Conservation (phyloP, 345 rosid species). For the Murraya paniculata region DNA sequence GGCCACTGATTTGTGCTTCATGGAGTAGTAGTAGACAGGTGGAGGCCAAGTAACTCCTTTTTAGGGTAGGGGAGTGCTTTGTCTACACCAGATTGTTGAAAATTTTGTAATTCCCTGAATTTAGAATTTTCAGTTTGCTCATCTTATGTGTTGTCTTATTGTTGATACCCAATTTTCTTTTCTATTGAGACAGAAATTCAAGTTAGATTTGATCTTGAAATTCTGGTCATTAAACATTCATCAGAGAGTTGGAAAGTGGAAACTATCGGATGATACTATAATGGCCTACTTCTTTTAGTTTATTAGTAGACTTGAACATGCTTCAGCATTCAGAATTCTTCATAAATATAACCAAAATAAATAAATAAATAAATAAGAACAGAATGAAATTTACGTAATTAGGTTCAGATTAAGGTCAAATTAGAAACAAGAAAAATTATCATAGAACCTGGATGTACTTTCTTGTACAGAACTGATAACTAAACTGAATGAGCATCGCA, state of each 20-base stretch:
- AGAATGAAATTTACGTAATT: background rate
- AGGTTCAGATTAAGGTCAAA: background rate
- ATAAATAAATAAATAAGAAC: too few species aligned
- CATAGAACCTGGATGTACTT: background rate
- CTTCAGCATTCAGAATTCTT: background rate
- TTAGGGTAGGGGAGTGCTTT: background rate
- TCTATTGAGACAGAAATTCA: slow-evolving; percentile 6
- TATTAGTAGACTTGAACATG: background rate
- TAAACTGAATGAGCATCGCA: background rate
- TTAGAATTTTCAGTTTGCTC: slow-evolving; percentile 18
- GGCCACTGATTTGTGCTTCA: slow-evolving; percentile 7
- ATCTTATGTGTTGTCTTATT: background rate
- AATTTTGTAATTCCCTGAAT: slow-evolving; percentile 28
- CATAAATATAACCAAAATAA: background rate
- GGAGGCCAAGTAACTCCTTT: background rate
- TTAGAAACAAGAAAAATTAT: background rate
- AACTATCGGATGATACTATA: background rate
- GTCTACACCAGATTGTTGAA: slow-evolving; percentile 8
- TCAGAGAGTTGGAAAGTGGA: too few species aligned
- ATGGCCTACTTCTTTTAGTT: background rate
- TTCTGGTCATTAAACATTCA: background rate
- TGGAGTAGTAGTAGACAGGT: background rate
- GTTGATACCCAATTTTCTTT: slow-evolving; percentile 13
- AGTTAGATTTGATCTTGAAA: background rate
- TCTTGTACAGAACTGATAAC: background rate